Conservation (phyloP, 2,329 filamentous ascomycete species). For the Fusarium newnesense region DNA sequence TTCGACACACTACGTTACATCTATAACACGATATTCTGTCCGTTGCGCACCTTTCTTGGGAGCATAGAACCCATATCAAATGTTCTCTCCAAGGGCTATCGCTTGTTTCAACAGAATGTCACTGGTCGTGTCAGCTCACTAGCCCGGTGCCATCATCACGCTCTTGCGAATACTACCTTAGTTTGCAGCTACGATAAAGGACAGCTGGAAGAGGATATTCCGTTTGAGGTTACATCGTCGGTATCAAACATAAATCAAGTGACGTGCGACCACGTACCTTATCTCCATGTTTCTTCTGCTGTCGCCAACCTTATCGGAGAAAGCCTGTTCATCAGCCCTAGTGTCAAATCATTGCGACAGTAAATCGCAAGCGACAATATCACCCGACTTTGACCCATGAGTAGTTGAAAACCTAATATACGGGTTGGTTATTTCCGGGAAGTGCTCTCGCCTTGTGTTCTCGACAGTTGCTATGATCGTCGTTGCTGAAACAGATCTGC, state of each 20-base stretch:
- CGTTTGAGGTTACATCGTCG: neutral
- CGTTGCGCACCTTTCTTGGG: neutral
- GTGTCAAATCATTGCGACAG: neutral
- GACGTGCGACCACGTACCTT: neutral
- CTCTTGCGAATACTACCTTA: conserved; percentile 11
- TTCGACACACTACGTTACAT: neutral
- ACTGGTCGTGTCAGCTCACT: neutral
- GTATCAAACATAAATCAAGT: neutral
- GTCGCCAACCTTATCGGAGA: neutral
- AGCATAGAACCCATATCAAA: no score
- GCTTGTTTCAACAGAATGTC: neutral
- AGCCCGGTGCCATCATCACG: conserved; percentile 15
- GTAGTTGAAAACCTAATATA: fast-evolving
- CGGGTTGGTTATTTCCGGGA: neutral
- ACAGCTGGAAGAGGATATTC: neutral
- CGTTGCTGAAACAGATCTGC: conserved; percentile 3
- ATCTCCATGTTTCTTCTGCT: neutral
- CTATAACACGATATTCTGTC: neutral
- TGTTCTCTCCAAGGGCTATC: no score
- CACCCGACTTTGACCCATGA: neutral
- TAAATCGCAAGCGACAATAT: neutral
- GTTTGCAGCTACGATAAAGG: neutral
- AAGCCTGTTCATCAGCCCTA: neutral
- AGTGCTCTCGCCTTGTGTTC: neutral
- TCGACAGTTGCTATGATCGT: neutral